Percentiles rank a stretch among this genome's conserved stretches.
These are phyloP conservation scores for Coprinopsis cinerea DNA, from an alignment of 768 basidiomycete genomes.

Conservation along the genomic window DNA sequence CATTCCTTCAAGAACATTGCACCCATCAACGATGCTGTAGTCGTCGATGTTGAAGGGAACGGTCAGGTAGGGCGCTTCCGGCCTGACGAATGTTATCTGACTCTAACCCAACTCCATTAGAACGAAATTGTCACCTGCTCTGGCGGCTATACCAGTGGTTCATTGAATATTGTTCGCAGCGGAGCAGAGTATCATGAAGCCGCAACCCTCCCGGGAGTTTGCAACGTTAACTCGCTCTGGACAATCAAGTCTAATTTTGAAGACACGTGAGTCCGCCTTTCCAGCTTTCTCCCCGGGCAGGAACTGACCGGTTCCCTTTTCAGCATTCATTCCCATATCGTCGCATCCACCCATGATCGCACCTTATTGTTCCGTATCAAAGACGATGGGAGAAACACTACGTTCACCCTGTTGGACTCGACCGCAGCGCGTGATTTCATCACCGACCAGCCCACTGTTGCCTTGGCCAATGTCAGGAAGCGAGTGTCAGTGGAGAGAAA, in stretches of 20 bases:
- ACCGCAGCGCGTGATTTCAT: slow-evolving; percentile 37
- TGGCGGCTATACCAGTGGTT: slow-evolving; percentile 72
- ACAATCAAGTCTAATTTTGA: slow-evolving; percentile 42
- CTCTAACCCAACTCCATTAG: slow-evolving; percentile 30
- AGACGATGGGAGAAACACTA: slow-evolving; percentile 33
- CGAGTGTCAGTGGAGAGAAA: slow-evolving; percentile 25
- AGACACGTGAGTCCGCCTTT: slow-evolving; percentile 33
- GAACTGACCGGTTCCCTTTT: background rate
- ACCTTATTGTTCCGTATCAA: slow-evolving; percentile 50
- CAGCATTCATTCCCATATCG: slow-evolving; percentile 50
- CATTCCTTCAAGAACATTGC: slow-evolving; percentile 72
- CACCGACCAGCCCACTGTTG: slow-evolving; percentile 50
- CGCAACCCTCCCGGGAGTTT: slow-evolving; percentile 52
- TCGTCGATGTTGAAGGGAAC: slow-evolving; percentile 66
- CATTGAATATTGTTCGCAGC: slow-evolving; percentile 69
- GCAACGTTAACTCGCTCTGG: slow-evolving; percentile 57
- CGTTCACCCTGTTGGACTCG: slow-evolving; percentile 32
- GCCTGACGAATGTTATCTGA: background rate
- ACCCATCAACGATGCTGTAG: slow-evolving; percentile 75
- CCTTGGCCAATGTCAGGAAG: slow-evolving; percentile 50
- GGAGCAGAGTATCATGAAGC: slow-evolving; percentile 76
- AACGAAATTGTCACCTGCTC: slow-evolving; percentile 83
- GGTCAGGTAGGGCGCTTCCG: slow-evolving; percentile 46
- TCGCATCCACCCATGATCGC: slow-evolving; percentile 54
- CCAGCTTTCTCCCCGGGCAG: background rate